These are phyloP conservation scores for Lachancea sp. DNA, from an alignment of 805 yeast species.

Conservation along the genomic window DNA sequence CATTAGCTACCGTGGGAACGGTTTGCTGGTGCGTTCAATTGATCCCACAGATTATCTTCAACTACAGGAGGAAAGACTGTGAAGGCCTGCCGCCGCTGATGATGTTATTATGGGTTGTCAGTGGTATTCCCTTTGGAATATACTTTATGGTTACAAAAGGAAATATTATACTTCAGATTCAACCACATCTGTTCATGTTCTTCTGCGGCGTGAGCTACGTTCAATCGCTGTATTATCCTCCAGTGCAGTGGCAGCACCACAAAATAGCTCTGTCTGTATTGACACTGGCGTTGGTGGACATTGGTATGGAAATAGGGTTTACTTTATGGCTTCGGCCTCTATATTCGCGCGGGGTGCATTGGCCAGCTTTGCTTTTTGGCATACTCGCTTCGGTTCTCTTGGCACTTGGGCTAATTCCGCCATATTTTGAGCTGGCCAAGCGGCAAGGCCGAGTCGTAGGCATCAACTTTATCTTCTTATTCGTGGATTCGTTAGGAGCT, in stretches of 20 bases:
- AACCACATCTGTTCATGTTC: conserved; percentile 76
- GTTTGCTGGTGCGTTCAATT: conserved; percentile 89
- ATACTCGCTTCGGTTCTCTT: conserved; percentile 69
- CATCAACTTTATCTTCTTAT: conserved; percentile 72
- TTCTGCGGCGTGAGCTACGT: conserved; percentile 62
- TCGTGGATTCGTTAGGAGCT: conserved; percentile 78
- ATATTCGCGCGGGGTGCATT: conserved; percentile 43
- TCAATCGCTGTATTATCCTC: conserved; percentile 72
- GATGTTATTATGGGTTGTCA: conserved; percentile 76
- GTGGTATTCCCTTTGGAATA: conserved; percentile 81
- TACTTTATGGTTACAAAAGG: conserved; percentile 70
- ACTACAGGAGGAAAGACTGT: conserved; percentile 69
- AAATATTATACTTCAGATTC: conserved; percentile 72
- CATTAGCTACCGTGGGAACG: conserved; percentile 83
- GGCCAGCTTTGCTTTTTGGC: conserved; percentile 83
- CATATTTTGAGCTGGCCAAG: conserved; percentile 76
- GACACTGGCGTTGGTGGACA: conserved; percentile 38
- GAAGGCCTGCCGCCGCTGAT: conserved; percentile 84
- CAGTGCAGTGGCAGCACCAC: conserved; percentile 37
- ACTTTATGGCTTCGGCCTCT: conserved; percentile 62
- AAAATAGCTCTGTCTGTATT: conserved; percentile 35
- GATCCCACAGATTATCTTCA: conserved; percentile 75
- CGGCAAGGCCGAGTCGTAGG: conserved; percentile 84
- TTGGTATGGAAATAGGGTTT: conserved; percentile 64
- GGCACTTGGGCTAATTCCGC: conserved; percentile 78